Evolutionary conservation across 139 green algal genomes (phyloP), one percentile per base, ranked within the genome.

Genomic region (Volvox reticuliferus): DNA sequence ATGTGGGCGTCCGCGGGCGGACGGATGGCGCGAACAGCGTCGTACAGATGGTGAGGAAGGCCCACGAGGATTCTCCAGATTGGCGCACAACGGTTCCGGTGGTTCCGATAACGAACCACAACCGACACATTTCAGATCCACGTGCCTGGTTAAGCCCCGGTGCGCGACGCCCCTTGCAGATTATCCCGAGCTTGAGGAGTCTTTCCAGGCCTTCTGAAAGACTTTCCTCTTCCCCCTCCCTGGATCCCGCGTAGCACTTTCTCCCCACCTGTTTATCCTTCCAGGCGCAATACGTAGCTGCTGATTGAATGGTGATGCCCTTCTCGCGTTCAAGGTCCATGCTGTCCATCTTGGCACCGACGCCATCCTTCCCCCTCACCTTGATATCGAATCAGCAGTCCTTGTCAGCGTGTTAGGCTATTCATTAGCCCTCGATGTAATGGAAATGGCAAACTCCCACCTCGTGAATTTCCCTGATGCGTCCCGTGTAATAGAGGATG

Each of bases 261-360:
- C 44, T n/a, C 44, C 44, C 28, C 84, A 89, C 86, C 86, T 90
- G 86, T n/a, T 94, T 97, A 93, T 99, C 96, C 84, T 98, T 97
- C 98, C 98, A 99, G 35, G 91, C 91, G 94, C 95, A 98, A 90
- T 97, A 98, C 19, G 98, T 99, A 33, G 98, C 98, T 21, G 97
- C 97, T 30, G 95, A 98, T 94, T 99, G 98, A 88, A 99, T 99
- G 81, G 98, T 99, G 96, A 99, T 99, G 67, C 98, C 98, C 94
- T 99, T 99, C 91, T 99, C 98, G 0, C 98, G 91, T 93, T 99
- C 98, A 44, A 99, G 93, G 68, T 99, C 98, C 98, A 99, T 99
- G 82, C 91, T 95, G 90, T 99, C 98, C 98, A 99, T 99, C 86
- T 99, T 99, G 33, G 98, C 98, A 3, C 98, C 98, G 37, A 99